Base-by-base conservation (phyloP, 768 basidiomycete species). In the Pleurotus tuber-regium region DNA sequence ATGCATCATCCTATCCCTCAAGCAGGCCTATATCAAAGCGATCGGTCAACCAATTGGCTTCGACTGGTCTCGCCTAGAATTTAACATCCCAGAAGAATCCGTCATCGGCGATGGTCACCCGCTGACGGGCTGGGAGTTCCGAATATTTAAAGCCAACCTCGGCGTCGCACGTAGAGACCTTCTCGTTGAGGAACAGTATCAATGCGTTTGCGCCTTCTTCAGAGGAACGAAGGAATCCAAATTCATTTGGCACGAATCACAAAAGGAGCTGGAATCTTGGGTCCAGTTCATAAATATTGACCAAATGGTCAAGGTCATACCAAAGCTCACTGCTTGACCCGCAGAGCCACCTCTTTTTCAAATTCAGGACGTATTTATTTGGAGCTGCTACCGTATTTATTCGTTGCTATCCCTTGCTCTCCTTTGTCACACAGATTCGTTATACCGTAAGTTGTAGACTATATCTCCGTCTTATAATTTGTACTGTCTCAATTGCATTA, bases 251-350 rank as follows among this genome's bases (percentile, higher is more conserved):
- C 79, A 89, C 52, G 79, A 83, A 40, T 80, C 79, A 23, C 65
- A 73, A 35, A 81, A 83, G 59, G 82, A 88, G 39, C 63, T 91
- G 54, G 86, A 86, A 61, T 79, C 76, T 28, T 90, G 89, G 87
- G 86, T 91, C 11, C 88, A 91, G 68, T 92, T 90, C 59, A 83
- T 91, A 59, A 87, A 83, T 54, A 83, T 90, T 51, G 87, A 90
- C 68, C 84, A 89, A 67, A 80, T 91, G 73, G 73, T 89, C 63
- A 86, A 86, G 59, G 87, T 90, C 54, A 79, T 87, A 14, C 83
- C 84, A 16, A 90, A 89, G 66, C 68, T 90, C 50, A 79, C 76
- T 38, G 87, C 87, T n/a, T 80, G 28, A 52, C 21, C 39, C 12
- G 35, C 35, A 8, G 4, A 7, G 35, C 35, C 35, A 38, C 35